Evolutionary conservation across 495 filamentous ascomycete species (phyloP).

Genomic region (Penicillium dipodomyicola): DNA sequence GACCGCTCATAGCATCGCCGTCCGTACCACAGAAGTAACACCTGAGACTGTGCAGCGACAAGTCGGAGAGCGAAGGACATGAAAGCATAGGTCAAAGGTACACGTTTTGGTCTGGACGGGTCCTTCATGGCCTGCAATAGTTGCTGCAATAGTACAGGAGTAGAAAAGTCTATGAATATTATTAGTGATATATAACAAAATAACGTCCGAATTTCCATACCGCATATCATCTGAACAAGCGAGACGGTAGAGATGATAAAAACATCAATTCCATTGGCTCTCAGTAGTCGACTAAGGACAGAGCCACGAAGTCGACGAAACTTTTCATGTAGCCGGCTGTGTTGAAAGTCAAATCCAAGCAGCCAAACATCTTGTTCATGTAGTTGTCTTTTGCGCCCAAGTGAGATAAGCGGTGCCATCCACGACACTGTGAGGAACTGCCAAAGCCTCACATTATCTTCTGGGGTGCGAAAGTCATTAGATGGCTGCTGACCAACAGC

Average conservation of each 20-base stretch:
- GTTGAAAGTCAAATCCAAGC: constrained; percentile 73
- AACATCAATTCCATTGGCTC: constrained; percentile 74
- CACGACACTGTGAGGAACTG: constrained; percentile 82
- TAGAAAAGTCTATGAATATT: constrained; percentile 47
- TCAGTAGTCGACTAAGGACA: constrained; percentile 62
- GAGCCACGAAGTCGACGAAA: constrained; percentile 73
- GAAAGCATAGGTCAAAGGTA: constrained; percentile 64
- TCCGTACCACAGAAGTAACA: constrained; percentile 71
- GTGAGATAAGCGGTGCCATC: constrained; percentile 69
- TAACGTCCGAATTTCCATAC: constrained; percentile 28
- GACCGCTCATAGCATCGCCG: constrained; percentile 75
- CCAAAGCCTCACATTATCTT: constrained; percentile 75
- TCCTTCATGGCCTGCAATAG: constrained; percentile 66
- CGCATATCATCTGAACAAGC: constrained; percentile 58
- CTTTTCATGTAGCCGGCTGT: constrained; percentile 62
- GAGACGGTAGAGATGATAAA: constrained; percentile 61
- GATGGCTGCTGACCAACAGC: constrained; percentile 55
- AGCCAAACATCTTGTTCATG: constrained; percentile 78
- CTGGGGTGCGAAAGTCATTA: constrained; percentile 66
- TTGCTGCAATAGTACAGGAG: constrained; percentile 68
- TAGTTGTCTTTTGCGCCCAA: constrained; percentile 60
- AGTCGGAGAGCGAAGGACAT: constrained; percentile 60
- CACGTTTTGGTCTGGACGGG: constrained; percentile 42
- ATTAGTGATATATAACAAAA: neutral
- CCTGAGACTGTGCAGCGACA: constrained; percentile 60